A percentile compares a stretch with the other conserved stretches of the same genome.
Evolutionary conservation across 305 asterid species (phyloP).

Genomic region (Fraxinus latifolia): DNA sequence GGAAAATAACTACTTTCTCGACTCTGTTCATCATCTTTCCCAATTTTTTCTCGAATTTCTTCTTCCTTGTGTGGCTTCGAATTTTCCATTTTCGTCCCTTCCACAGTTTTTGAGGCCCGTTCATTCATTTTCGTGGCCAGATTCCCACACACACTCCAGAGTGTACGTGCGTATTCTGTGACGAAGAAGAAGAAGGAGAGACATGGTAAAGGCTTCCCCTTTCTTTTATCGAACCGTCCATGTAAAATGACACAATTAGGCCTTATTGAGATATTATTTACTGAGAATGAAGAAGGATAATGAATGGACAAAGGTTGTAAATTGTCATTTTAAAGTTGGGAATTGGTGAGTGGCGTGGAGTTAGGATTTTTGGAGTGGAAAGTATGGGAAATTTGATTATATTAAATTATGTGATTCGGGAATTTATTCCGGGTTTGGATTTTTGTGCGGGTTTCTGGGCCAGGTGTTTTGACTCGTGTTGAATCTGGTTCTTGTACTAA

Average conservation of each 20-base stretch:
- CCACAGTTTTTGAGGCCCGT: conserved; percentile 30
- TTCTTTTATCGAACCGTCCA: not conserved
- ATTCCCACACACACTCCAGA: conserved; percentile 36
- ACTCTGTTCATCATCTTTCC: conserved; percentile 29
- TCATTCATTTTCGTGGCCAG: conserved; percentile 43
- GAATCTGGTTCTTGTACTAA: not conserved
- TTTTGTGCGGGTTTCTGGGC: not conserved
- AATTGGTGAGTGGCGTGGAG: not conserved
- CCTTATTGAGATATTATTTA: not conserved
- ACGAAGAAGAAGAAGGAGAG: conserved; percentile 10
- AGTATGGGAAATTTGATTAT: not conserved
- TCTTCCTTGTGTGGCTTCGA: conserved; percentile 22
- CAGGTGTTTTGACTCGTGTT: not conserved
- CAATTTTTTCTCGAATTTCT: conserved; percentile 22
- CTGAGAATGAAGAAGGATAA: not conserved
- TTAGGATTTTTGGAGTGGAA: not conserved
- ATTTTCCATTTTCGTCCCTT: conserved; percentile 14
- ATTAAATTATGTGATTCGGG: not conserved
- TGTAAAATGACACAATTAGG: not conserved
- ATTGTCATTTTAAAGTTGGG: not conserved
- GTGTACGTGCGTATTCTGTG: conserved; percentile 41
- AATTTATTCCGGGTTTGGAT: conserved; percentile 7
- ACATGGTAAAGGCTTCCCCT: not conserved
- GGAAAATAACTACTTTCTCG: conserved; percentile 31
- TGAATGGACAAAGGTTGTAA: not conserved